phyloP scores from a whole-genome alignment of 2,329 filamentous ascomycete species.

The Hypoxylon sp. region DNA sequence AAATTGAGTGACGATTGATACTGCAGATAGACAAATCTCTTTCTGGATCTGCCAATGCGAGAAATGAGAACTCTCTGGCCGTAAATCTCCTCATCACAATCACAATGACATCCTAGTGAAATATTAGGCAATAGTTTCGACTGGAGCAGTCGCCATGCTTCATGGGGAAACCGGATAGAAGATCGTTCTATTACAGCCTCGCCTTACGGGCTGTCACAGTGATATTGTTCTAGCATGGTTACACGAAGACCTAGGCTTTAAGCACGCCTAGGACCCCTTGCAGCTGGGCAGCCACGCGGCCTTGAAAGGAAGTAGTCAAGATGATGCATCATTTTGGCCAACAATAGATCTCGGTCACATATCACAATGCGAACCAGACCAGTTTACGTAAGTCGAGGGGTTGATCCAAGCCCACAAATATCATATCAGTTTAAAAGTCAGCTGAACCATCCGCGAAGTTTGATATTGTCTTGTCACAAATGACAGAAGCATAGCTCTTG shows the following conservation, averaged over 20 bases:
- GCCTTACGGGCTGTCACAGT: constrained; percentile 7
- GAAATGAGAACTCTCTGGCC: constrained; percentile 3
- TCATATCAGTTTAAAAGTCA: constrained; percentile 16
- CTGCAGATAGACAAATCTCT: neutral
- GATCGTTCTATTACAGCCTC: constrained; percentile 37
- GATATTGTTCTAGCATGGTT: constrained; percentile 33
- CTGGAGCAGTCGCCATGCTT: constrained; percentile 22
- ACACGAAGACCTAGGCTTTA: constrained; percentile 23
- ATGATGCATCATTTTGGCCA: constrained; percentile 20
- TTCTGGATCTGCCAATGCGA: constrained; percentile 3
- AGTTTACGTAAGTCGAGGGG: constrained; percentile 26
- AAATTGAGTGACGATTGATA: constrained; percentile 2
- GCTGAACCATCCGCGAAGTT: constrained; percentile 16
- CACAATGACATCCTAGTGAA: constrained; percentile 22
- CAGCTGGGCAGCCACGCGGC: constrained; percentile 38
- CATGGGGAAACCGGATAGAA: constrained; percentile 29
- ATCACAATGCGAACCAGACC: constrained; percentile 17
- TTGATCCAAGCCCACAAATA: constrained; percentile 17
- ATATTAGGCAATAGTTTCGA: constrained; percentile 28
- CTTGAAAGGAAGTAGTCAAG: constrained; percentile 30
- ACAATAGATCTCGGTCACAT: constrained; percentile 29
- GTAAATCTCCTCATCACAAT: constrained; percentile 17
- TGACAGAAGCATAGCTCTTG: constrained; percentile 33
- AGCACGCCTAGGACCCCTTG: constrained; percentile 23
- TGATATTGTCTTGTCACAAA: constrained; percentile 34